phyloP scores from a whole-genome alignment of 31 red algal genomes.

The Porphyra umbilicalis region DNA sequence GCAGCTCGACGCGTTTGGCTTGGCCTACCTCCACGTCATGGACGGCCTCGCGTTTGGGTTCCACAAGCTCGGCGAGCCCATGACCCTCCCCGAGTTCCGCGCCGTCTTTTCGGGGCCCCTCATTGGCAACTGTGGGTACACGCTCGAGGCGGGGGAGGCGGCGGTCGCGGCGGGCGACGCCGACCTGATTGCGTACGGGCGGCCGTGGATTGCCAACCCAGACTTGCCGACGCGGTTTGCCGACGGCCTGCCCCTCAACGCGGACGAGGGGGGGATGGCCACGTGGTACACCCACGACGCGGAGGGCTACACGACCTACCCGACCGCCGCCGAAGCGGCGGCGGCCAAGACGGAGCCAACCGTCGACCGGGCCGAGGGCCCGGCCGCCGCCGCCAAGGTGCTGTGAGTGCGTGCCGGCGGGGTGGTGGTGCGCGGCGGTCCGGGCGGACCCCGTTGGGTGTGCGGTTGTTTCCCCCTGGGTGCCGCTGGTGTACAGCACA shows the following conservation, averaged over 20 bases:
- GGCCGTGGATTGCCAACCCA: constrained; percentile 34
- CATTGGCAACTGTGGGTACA: constrained; percentile 37
- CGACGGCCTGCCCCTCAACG: constrained; percentile 2
- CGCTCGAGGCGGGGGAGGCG: constrained; percentile 19
- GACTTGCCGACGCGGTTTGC: constrained; percentile 23
- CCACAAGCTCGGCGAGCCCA: constrained; percentile 45
- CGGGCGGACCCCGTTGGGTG: too few species aligned
- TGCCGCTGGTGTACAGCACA: too few species aligned
- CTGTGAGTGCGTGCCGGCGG: too few species aligned
- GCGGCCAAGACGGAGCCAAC: background rate
- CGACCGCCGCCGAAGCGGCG: background rate
- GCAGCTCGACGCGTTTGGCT: constrained; percentile 22
- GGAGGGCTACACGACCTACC: constrained; percentile 31
- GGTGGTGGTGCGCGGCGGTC: too few species aligned
- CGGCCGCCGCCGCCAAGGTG: too few species aligned
- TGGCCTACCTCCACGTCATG: constrained; percentile 71
- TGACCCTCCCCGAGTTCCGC: constrained; percentile 20
- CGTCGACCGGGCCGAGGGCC: too few species aligned
- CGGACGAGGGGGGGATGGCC: constrained; percentile 1
- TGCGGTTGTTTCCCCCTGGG: too few species aligned
- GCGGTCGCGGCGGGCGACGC: constrained; percentile 3
- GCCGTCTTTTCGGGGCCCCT: constrained; percentile 13
- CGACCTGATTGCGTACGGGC: constrained; percentile 35
- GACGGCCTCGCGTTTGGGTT: constrained; percentile 35
- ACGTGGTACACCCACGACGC: constrained; percentile 19